phyloP scores from a whole-genome alignment of 129 eudicot genomes.

The Kitagawia praeruptora region DNA sequence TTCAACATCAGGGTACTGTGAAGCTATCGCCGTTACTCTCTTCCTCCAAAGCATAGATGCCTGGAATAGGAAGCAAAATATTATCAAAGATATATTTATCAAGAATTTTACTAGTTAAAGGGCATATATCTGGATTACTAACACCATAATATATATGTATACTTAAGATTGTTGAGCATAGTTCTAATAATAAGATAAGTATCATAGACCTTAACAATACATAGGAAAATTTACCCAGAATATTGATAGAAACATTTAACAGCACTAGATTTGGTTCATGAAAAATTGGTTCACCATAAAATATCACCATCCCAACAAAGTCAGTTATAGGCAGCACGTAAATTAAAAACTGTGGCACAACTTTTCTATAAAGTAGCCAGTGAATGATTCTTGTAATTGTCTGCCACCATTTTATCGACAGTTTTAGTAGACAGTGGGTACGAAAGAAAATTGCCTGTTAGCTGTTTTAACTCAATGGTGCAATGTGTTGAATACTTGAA shows the following conservation, averaged over 20 bases:
- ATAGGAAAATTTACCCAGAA: neutral
- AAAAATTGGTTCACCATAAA: neutral
- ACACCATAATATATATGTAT: neutral
- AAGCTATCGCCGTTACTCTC: slow-evolving; percentile 59
- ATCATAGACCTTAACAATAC: neutral
- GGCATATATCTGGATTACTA: neutral
- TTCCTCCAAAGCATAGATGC: slow-evolving; percentile 95
- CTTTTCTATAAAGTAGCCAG: neutral
- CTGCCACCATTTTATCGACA: neutral
- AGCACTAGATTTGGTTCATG: neutral
- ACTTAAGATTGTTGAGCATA: neutral
- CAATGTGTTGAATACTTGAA: neutral
- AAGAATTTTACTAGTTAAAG: neutral
- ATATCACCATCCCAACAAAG: neutral
- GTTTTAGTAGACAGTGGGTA: neutral
- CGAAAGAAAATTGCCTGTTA: neutral
- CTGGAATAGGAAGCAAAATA: slow-evolving; percentile 21
- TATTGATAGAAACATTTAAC: neutral
- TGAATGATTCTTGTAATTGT: neutral
- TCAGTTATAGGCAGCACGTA: neutral
- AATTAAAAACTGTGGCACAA: neutral
- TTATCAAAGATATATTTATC: neutral
- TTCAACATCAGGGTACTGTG: slow-evolving; percentile 88
- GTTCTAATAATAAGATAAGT: neutral
- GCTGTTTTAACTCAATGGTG: neutral